phyloP scores from a whole-genome alignment of 2,329 filamentous ascomycete species.

The Calonectria multiphialidica region DNA sequence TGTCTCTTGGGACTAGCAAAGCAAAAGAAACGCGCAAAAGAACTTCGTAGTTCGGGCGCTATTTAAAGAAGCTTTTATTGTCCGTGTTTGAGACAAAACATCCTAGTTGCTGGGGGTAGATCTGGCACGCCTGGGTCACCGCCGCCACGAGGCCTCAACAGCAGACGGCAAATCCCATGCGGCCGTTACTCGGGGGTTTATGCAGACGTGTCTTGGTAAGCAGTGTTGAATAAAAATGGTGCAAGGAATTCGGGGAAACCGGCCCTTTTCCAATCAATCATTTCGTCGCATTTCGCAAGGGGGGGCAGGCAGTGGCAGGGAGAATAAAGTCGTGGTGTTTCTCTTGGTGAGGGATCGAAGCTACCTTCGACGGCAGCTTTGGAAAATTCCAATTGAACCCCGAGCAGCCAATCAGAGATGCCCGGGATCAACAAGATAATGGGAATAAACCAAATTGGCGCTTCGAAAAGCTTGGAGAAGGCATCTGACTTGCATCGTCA shows the following conservation, averaged over 20 bases:
- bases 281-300: constrained; percentile 2
- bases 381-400: not conserved
- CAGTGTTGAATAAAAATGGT: not conserved
- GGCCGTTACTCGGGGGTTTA: constrained; percentile 40
- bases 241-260: constrained; percentile 10
- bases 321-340: constrained; percentile 2
- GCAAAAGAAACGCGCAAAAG: constrained; percentile 9
- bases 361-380: not conserved
- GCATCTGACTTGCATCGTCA: not conserved
- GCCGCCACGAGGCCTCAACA: not conserved
- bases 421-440: not conserved
- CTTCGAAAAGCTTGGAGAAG: not conserved
- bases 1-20: not conserved
- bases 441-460: not conserved
- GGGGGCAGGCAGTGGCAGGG: not conserved
- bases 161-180: not conserved
- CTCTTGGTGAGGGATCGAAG: not conserved
- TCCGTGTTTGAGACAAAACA: constrained; percentile 2
- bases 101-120: constrained; percentile 4
- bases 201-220: constrained; percentile 29
- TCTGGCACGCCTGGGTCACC: not conserved
- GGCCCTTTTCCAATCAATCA: constrained; percentile 17
- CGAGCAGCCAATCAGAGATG: not conserved
- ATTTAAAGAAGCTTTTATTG: constrained; percentile 6
- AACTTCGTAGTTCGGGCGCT: not conserved